Evolutionary conservation across 805 yeast genomes (phyloP).

Genomic region (Wickerhamomyces strasburgensis): DNA sequence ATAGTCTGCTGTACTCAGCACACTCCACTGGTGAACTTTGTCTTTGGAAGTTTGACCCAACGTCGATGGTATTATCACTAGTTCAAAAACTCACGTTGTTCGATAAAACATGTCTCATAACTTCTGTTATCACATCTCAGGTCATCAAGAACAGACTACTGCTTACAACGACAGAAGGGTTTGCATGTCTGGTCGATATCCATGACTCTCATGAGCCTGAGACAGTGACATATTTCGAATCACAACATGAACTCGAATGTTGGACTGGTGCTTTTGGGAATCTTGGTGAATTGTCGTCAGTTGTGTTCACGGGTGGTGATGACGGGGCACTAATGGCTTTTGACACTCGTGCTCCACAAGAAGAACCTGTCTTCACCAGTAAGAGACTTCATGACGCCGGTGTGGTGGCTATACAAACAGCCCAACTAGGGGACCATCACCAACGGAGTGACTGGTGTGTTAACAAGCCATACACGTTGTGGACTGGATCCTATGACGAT

Average conservation of each 20-base stretch:
- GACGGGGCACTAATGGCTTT: conserved; percentile 73
- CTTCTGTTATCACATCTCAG: conserved; percentile 61
- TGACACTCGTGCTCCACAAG: conserved; percentile 44
- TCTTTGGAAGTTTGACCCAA: conserved; percentile 49
- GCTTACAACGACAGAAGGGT: conserved; percentile 69
- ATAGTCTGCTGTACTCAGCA: conserved; percentile 47
- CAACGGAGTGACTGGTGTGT: conserved; percentile 37
- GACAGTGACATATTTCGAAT: conserved; percentile 12
- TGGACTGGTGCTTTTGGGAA: conserved; percentile 82
- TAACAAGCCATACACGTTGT: conserved; percentile 42
- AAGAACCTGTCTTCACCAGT: conserved; percentile 30
- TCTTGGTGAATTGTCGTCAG: conserved; percentile 43
- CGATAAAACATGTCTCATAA: conserved; percentile 47
- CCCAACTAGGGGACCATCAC: conserved; percentile 34
- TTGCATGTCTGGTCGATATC: conserved; percentile 39
- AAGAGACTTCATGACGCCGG: conserved; percentile 82
- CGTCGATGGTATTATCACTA: conserved; percentile 3
- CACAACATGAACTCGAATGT: conserved; percentile 69
- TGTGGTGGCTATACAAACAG: conserved; percentile 71
- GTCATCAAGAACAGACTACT: conserved; percentile 32
- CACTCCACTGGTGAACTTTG: conserved; percentile 78
- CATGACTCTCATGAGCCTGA: background rate
- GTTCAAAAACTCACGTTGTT: conserved; percentile 39
- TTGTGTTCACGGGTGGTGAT: conserved; percentile 87
- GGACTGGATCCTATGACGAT: conserved; percentile 95